A percentile compares a stretch with the other conserved stretches of the same genome.
phyloP scores from a whole-genome alignment of 169 alveolate genomes.

The Plasmodium cynomolgi region DNA sequence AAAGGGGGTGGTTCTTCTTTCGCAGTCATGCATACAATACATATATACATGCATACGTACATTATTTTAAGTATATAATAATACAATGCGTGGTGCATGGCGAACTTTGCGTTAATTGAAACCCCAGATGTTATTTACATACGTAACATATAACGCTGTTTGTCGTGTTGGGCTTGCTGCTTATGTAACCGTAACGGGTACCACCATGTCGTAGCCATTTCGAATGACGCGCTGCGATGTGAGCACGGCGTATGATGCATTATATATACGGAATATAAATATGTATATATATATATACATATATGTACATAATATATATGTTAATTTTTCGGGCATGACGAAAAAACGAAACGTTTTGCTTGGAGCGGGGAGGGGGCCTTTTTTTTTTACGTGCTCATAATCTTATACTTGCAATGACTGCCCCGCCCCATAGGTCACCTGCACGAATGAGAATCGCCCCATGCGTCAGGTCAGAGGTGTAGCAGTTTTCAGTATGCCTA shows the following conservation, averaged over 20 bases:
- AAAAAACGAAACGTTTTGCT: not conserved
- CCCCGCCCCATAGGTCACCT: not conserved
- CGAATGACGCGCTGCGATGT: not conserved
- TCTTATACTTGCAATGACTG: not conserved
- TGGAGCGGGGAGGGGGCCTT: not conserved
- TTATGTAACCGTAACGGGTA: not conserved
- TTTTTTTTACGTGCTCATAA: not conserved
- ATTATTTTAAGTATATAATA: not conserved
- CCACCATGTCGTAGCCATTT: not conserved
- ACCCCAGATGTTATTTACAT: not conserved
- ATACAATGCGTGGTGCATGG: not conserved
- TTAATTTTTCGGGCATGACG: not conserved
- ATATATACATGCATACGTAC: not conserved
- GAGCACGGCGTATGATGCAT: not conserved
- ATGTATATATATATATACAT: not conserved
- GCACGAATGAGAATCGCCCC: not conserved
- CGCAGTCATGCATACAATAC: not conserved
- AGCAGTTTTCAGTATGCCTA: not conserved
- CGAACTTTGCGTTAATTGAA: not conserved
- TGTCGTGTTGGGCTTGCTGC: not conserved
- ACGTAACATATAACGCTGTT: not conserved
- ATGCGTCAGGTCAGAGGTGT: not conserved
- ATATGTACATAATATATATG: not conserved
- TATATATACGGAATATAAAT: not conserved
- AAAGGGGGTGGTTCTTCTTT: constrained; percentile 7